Conservation (phyloP, 352 stramenopile species). For the Aphanomyces euteiches region DNA sequence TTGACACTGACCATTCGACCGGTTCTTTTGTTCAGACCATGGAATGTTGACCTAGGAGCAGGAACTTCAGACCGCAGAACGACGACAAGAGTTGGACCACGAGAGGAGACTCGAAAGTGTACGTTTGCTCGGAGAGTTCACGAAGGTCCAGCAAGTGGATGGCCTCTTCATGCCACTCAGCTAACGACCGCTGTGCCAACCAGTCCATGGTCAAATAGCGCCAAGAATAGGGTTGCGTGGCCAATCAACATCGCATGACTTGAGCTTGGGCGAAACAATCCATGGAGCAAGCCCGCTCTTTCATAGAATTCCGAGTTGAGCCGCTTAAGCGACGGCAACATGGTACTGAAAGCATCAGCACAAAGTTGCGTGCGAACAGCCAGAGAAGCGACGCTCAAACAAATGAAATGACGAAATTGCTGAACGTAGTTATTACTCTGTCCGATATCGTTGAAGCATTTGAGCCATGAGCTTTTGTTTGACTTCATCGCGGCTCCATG, state of each 20-base stretch:
- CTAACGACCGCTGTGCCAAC: neutral
- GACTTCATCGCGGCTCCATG: slow-evolving; percentile 14
- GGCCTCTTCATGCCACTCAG: neutral
- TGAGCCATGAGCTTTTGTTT: slow-evolving; percentile 11
- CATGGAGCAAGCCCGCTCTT: too few species aligned
- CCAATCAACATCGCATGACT: too few species aligned
- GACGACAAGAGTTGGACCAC: neutral
- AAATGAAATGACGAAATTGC: too few species aligned
- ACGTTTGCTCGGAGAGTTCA: neutral
- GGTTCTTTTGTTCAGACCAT: slow-evolving; percentile 17
- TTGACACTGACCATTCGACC: neutral
- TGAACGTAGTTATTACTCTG: too few species aligned
- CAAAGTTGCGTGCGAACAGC: too few species aligned
- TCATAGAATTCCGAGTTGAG: too few species aligned
- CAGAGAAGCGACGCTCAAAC: too few species aligned
- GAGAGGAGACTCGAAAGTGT: neutral
- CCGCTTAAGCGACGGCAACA: too few species aligned
- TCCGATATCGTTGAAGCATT: neutral
- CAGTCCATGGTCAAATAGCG: too few species aligned
- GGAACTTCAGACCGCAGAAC: neutral
- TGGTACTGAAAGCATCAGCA: too few species aligned
- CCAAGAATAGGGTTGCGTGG: too few species aligned
- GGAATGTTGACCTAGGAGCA: slow-evolving; percentile 15
- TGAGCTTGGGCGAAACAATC: too few species aligned
- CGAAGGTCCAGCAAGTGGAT: slow-evolving; percentile 9